Conservation (phyloP, 495 filamentous ascomycete species). For the Cetradonia linearis region DNA sequence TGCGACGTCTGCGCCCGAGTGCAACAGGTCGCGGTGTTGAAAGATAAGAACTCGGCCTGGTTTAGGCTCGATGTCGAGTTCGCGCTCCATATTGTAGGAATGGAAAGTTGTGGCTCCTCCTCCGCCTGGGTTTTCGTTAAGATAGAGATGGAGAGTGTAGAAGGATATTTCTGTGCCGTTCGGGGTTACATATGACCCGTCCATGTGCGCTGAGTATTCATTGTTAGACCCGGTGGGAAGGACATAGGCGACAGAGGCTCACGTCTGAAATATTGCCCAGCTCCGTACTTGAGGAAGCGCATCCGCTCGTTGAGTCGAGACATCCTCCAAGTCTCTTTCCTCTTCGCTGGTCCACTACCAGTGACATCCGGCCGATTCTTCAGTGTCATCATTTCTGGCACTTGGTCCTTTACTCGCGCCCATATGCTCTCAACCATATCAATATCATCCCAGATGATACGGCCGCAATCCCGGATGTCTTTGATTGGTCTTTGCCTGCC, state of each 20-base stretch:
- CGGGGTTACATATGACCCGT: constrained; percentile 55
- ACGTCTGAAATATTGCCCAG: constrained; percentile 68
- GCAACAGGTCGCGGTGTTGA: constrained; percentile 58
- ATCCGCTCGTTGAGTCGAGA: constrained; percentile 64
- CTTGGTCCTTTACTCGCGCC: constrained; percentile 36
- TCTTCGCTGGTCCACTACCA: constrained; percentile 36
- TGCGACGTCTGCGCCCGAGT: constrained; percentile 65
- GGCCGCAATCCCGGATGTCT: constrained; percentile 55
- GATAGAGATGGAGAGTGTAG: constrained; percentile 75
- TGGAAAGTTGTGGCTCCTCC: constrained; percentile 30
- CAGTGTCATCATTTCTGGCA: constrained; percentile 33
- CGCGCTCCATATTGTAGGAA: constrained; percentile 27
- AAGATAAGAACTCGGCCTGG: constrained; percentile 66
- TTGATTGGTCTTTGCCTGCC: constrained; percentile 47
- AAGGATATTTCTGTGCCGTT: constrained; percentile 50
- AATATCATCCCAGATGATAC: constrained; percentile 62
- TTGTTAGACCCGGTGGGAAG: not conserved
- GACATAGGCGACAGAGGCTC: constrained; percentile 21
- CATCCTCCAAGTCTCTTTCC: constrained; percentile 44
- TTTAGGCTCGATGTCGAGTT: constrained; percentile 57
- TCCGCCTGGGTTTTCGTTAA: constrained; percentile 42
- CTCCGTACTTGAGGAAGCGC: constrained; percentile 67
- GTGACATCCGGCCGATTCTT: constrained; percentile 36
- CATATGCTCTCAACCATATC: constrained; percentile 54
- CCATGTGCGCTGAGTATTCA: constrained; percentile 52